Percentiles rank a stretch among this genome's conserved stretches.
phyloP scores from a whole-genome alignment of 148 eudicot genomes.

The Rhododendron ovatum region DNA sequence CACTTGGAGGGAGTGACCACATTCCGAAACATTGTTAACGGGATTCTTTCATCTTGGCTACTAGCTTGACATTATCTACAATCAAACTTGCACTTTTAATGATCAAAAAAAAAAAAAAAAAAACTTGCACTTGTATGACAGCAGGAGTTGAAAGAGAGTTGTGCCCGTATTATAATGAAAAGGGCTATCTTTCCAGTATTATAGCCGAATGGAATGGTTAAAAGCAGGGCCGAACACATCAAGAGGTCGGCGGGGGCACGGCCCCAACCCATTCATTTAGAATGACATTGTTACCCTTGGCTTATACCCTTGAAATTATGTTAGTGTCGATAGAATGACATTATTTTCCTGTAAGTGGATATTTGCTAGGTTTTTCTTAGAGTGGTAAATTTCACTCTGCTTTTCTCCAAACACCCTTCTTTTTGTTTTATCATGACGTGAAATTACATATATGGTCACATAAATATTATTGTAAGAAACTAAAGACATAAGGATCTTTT shows the following conservation, averaged over 20 bases:
- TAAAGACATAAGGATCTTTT: background rate
- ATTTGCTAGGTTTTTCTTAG: background rate
- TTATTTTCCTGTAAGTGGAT: background rate
- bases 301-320: background rate
- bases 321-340: background rate
- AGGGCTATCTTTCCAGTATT: background rate
- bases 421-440: background rate
- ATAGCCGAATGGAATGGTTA: background rate
- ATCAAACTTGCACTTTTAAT: background rate
- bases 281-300: background rate
- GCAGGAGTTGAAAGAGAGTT: background rate
- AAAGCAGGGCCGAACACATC: background rate
- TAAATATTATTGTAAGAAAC: background rate
- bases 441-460: background rate
- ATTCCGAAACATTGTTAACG: background rate
- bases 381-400: background rate
- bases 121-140: background rate
- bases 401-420: background rate
- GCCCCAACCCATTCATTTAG: background rate
- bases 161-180: background rate
- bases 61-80: background rate
- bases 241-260: background rate
- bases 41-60: background rate
- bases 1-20: background rate
- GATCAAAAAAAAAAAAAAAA: no score